Base-by-base conservation (phyloP, 129 eudicot genomes). In the Dittrichia graveolens region DNA sequence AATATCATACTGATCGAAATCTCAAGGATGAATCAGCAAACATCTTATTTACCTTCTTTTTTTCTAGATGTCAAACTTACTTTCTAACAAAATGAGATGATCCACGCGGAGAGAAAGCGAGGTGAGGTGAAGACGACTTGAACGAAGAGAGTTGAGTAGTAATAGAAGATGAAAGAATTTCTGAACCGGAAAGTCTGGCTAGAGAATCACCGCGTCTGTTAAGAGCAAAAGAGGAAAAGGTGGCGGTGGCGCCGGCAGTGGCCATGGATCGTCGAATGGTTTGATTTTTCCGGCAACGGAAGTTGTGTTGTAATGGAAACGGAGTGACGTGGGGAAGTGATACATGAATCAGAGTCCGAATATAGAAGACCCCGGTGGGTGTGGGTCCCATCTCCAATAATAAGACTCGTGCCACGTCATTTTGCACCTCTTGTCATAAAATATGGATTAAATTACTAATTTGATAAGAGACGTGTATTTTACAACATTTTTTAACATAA, bases 301-400 rank as follows among this genome's bases (percentile, higher is more conserved):
- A 24, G 44, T 38, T 38, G 69, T 35, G 44, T 67, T 47, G 9
- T 6, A 46, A 67, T 12, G 46, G 45, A 46, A 47, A 76, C n/a
- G 70, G 71, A 61, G 76, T 78, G 81, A 69, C 71, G 77, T 76
- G 75, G 60, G 40, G 74, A 58, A 68, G 80, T 50, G 72, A 61
- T 24, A 12, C 42, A 35, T 61, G 35, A 48, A 61, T 74, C 54
- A 62, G 34, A 74, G 71, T 74, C 62, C 78, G 78, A 74, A 74
- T 74, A 74, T 39, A 10, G 3, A 58, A 58, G 8, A 5, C 56
- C 6, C 1, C 0, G 34, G 42, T 19, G 75, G 65, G 40, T 8
- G 42, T 19, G 75, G 78, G 81, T 8, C 81, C 40, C 45, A 10
- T 8, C 8, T 45, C n/a, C 12, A 41, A 8, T 0, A n/a, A 10